Evolutionary conservation across 129 eudicot genomes (phyloP), one percentile per base, ranked within the genome.

Genomic region (Chrysanthemum lavandulifolium): DNA sequence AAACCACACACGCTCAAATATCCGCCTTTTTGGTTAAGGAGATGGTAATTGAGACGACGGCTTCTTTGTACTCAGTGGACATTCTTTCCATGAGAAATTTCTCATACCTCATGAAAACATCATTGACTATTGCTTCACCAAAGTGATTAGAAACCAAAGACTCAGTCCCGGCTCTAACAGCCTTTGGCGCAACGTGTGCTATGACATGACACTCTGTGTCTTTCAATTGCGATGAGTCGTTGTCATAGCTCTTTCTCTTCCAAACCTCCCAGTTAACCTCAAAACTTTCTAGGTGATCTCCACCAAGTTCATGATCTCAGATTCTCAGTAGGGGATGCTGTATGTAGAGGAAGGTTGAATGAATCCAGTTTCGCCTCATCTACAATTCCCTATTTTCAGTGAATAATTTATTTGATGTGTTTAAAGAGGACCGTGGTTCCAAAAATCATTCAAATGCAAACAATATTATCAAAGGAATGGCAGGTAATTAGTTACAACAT

Each of bases 141-240:
- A 87, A 87, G 27, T 87, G 93, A 61, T 68, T 74, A 8, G 48
- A 79, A 50, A 87, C 79, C 66, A 87, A 59, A 0, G 87, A 73
- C 51, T 82, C 89, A 16, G 73, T 55, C 23, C 55, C 85, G 6
- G 89, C 75, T 69, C 87, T 82, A 71, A 87, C 62, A 25, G 68
- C 78, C 78, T 54, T 76, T 27, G 85, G 71, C 53, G 79, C 6
- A 33, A 4, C 43, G 0, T 74, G 69, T 68, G 77, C 85, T 9
- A 72, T 72, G 6, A 25, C 45, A 6, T 73, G 52, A 16, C 45
- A 62, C 21, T 56, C 27, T 0, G 4, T 29, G 40, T 76, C 50
- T 16, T 25, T 67, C n/a, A 12, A 3, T 19, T 21, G 1, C 13
- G 16, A 50, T 13, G 29, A 29, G 2, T 76, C 63, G 9, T 56